Conservation (phyloP, 495 filamentous ascomycete species). For the Penicillium malachiteum region DNA sequence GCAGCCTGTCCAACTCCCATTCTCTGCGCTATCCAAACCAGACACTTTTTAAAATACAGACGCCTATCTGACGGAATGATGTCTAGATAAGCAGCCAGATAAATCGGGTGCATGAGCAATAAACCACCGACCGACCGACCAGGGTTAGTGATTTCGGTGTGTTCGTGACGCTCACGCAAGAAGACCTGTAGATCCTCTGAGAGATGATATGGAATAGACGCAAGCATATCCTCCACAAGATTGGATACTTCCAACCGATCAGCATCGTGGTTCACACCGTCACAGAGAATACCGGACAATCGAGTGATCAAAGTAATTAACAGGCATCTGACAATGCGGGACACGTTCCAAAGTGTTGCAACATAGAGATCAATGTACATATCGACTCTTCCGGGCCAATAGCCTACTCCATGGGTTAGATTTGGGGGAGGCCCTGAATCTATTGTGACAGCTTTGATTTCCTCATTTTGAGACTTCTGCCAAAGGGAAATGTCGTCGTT, state of each 20-base stretch:
- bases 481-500: constrained; percentile 12
- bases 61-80: constrained; percentile 21
- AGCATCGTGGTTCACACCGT: background rate
- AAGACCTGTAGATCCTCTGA: constrained; percentile 30
- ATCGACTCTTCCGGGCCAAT: constrained; percentile 22
- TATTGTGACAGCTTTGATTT: constrained; percentile 18
- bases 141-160: constrained; percentile 15
- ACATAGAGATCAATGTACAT: constrained; percentile 28
- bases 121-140: constrained; percentile 27
- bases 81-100: constrained; percentile 21
- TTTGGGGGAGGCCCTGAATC: background rate
- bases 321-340: constrained; percentile 24
- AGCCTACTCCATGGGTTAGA: constrained; percentile 7
- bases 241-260: constrained; percentile 1
- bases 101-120: constrained; percentile 34
- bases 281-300: constrained; percentile 11
- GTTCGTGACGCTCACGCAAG: constrained; percentile 6
- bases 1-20: constrained; percentile 36
- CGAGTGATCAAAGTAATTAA: constrained; percentile 16
- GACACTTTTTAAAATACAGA: constrained; percentile 22
- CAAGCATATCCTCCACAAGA: constrained; percentile 23
- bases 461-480: constrained; percentile 14
- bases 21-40: constrained; percentile 29
- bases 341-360: constrained; percentile 31
- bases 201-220: constrained; percentile 35